phyloP scores from a whole-genome alignment of 371 early-diverging fungal genomes.

The Saksenaea vasiformis region DNA sequence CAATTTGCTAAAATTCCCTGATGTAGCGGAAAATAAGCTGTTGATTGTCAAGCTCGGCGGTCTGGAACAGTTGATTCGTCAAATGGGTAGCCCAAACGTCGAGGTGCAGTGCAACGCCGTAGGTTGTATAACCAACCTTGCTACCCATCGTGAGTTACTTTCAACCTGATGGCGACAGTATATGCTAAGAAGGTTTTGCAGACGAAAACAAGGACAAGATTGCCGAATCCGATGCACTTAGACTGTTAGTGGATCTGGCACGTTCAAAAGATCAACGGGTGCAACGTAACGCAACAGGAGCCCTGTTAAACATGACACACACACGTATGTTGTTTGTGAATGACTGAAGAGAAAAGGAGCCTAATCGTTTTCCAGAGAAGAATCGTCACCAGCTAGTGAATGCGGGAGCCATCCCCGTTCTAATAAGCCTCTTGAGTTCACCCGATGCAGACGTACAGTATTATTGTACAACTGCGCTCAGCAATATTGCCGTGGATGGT shows the following conservation, averaged over 20 bases:
- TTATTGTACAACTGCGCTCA: conserved; percentile 89
- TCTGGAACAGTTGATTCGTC: conserved; percentile 85
- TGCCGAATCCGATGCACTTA: conserved; percentile 83
- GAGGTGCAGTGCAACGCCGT: conserved; percentile 97
- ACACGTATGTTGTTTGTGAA: conserved; percentile 45
- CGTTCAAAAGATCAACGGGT: conserved; percentile 87
- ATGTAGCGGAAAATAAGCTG: conserved; percentile 82
- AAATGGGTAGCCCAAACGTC: conserved; percentile 84
- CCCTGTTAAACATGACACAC: conserved; percentile 94
- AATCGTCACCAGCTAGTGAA: conserved; percentile 86
- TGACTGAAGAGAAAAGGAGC: not conserved
- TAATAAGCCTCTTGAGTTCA: conserved; percentile 78
- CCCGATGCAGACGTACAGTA: conserved; percentile 88
- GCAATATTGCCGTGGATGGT: conserved; percentile 92
- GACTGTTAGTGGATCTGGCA: conserved; percentile 77
- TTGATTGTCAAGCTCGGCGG: conserved; percentile 87
- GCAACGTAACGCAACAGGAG: conserved; percentile 92
- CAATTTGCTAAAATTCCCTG: conserved; percentile 4
- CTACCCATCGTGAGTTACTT: conserved; percentile 72
- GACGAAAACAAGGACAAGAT: conserved; percentile 91
- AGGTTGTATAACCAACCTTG: conserved; percentile 94
- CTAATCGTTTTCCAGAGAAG: conserved; percentile 50
- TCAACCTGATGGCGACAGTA: not conserved
- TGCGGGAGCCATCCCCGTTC: conserved; percentile 84
- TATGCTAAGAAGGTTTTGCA: conserved; percentile 16